Evolutionary conservation across 805 yeast species (phyloP).

Genomic region (Spathaspora sp.): DNA sequence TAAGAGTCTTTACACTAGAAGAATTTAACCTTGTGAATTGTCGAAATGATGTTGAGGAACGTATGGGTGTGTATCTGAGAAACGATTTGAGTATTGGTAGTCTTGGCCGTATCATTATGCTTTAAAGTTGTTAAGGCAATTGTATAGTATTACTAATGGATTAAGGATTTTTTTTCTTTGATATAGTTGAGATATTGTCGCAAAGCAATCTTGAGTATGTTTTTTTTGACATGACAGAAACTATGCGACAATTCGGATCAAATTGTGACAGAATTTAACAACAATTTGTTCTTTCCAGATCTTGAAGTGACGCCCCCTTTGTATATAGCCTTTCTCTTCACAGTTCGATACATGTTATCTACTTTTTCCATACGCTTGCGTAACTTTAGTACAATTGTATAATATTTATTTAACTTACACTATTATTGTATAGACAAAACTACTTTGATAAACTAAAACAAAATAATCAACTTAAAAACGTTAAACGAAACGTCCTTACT

Average conservation of each 20-base stretch:
- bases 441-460: neutral
- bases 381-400: too few relatives aligned
- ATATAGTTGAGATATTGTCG: neutral
- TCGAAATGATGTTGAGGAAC: neutral
- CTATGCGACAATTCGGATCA: too few relatives aligned
- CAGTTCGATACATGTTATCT: too few relatives aligned
- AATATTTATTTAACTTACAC: too few relatives aligned
- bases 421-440: neutral
- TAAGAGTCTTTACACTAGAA: slow-evolving; percentile 15
- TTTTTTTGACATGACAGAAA: too few relatives aligned
- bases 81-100: neutral
- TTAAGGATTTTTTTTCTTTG: neutral
- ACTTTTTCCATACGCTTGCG: too few relatives aligned
- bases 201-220: too few relatives aligned
- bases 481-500: neutral
- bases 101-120: neutral
- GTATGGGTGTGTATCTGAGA: neutral
- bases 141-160: neutral
- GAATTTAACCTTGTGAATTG: neutral
- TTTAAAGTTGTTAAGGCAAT: neutral
- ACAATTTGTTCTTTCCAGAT: too few relatives aligned
- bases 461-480: neutral
- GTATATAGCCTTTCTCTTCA: too few relatives aligned
- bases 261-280: too few relatives aligned
- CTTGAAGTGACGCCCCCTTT: too few relatives aligned